Conservation (phyloP, 2,329 filamentous ascomycete species). For the Fusarium nygamai region DNA sequence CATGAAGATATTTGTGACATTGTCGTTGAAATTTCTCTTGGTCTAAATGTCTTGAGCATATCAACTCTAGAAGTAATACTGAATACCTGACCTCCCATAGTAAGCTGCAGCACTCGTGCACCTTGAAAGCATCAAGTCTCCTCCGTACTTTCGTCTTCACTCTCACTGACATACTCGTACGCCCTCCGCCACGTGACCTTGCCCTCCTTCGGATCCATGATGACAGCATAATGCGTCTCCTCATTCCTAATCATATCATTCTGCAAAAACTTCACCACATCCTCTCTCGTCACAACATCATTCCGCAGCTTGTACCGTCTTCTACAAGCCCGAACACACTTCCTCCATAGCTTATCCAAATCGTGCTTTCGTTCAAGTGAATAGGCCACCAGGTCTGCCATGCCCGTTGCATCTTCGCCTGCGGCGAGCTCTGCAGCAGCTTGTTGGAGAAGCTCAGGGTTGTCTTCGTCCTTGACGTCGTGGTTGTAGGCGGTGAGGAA, state of each 20-base stretch:
- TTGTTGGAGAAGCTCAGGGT: slow-evolving; percentile 21
- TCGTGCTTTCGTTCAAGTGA: slow-evolving; percentile 40
- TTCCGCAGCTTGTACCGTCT: neutral
- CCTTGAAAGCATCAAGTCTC: neutral
- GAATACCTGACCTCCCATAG: fast-evolving
- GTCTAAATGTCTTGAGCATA: neutral
- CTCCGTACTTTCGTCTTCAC: neutral
- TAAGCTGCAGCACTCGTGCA: fast-evolving
- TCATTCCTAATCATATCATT: slow-evolving; percentile 42
- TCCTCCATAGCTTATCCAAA: slow-evolving; percentile 36
- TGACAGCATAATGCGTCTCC: slow-evolving; percentile 48
- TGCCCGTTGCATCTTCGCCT: slow-evolving; percentile 20
- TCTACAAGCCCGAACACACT: neutral
- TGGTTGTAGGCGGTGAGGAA: slow-evolving; percentile 46
- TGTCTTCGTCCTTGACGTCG: slow-evolving; percentile 37
- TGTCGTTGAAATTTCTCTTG: neutral
- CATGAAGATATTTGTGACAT: neutral
- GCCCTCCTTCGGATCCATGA: slow-evolving; percentile 59
- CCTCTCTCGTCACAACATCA: slow-evolving; percentile 20
- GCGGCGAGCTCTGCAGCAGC: slow-evolving; percentile 8
- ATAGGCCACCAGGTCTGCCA: slow-evolving; percentile 35
- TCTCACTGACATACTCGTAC: neutral
- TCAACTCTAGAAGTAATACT: neutral
- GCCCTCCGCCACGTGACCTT: slow-evolving; percentile 42
- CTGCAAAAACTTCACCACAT: slow-evolving; percentile 42